These are phyloP conservation scores for Whalleya microplaca DNA, from an alignment of 2,329 filamentous ascomycete genomes.

Conservation along the genomic window DNA sequence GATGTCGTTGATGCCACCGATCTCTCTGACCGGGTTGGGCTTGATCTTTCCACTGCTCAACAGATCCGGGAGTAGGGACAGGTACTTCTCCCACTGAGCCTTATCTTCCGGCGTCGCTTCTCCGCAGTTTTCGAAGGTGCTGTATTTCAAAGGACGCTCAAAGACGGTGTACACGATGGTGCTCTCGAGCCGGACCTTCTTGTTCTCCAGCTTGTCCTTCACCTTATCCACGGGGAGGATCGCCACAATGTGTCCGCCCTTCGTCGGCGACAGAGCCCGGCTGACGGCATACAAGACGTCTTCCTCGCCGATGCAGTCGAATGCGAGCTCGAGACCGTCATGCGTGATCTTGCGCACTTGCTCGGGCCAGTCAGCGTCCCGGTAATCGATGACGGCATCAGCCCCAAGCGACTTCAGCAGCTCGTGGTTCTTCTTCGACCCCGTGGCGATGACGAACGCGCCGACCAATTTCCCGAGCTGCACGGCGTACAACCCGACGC, in stretches of 20 bases:
- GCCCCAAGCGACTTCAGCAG: slow-evolving; percentile 30
- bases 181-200: slow-evolving; percentile 36
- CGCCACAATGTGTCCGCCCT: slow-evolving; percentile 34
- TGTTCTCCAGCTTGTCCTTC: slow-evolving; percentile 22
- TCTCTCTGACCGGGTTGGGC: slow-evolving; percentile 35
- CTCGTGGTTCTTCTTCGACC: slow-evolving; percentile 31
- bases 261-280: slow-evolving; percentile 34
- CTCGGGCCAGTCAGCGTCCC: slow-evolving; percentile 49
- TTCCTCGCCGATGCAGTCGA: slow-evolving; percentile 36
- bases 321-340: slow-evolving; percentile 47
- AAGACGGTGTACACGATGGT: slow-evolving; percentile 41
- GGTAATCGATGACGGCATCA: slow-evolving; percentile 39
- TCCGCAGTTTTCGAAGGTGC: slow-evolving; percentile 34
- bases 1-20: slow-evolving; percentile 36
- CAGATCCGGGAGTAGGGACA: slow-evolving; percentile 33
- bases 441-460: slow-evolving; percentile 33
- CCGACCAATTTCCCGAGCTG: slow-evolving; percentile 35
- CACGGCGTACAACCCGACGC: slow-evolving; percentile 34
- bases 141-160: slow-evolving; percentile 28
- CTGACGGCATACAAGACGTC: slow-evolving; percentile 29
- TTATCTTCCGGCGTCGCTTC: slow-evolving; percentile 35
- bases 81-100: slow-evolving; percentile 38
- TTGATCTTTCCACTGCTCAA: slow-evolving; percentile 35
- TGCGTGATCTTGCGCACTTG: slow-evolving; percentile 68
- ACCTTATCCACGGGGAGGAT: slow-evolving; percentile 29